Base-by-base conservation (phyloP, 192 early-diverging fungal species). In the Coemansia sp. region DNA sequence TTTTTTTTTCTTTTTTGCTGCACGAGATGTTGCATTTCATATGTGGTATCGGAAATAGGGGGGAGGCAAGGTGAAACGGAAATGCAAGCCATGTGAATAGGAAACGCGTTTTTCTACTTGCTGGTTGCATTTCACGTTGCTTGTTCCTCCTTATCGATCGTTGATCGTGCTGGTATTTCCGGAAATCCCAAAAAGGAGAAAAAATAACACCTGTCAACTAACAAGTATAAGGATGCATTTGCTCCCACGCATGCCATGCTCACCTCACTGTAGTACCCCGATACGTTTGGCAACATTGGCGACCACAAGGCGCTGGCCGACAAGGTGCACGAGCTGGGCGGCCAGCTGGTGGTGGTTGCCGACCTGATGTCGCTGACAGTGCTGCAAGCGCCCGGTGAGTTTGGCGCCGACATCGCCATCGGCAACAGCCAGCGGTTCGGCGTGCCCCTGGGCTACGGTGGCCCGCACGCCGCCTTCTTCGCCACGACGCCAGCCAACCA, bases 391-490 rank as follows among this genome's bases (percentile, higher is more conserved):
- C 97, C 97, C 13, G 94, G 91, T 43, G 93, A 96, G 75, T 97
- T 89, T 68, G 97, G 97, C 53, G 95, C 89, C 34, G 97, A 99
- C 73, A 98, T 99, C 75, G 97, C 91, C 27, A 84, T 99, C 34
- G 97, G 97, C 59, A 98, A 95, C 83, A 90, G 86, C 14, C 97
- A 99, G 75, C 87, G 97, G 34, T 99, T 99, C 64, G 97, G 97
- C 71, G 95, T 99, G 41, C 97, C 97, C 6, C 85, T 99, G 34
- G 97, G 97, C 41, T 98, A 94, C 71, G 97, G 97, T 67, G 97
- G 97, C 43, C 97, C 97, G 19, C 97, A 99, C 69, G 97, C 97
- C 6, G 97, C 97, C 19, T 99, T 99, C 83, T 97, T 99, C 75
- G 93, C 97, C 46, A 91, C 91, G 42, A 89, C 86, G 69, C 86